Base-by-base conservation (phyloP, 768 basidiomycete species). In the Termitomyces sp. region DNA sequence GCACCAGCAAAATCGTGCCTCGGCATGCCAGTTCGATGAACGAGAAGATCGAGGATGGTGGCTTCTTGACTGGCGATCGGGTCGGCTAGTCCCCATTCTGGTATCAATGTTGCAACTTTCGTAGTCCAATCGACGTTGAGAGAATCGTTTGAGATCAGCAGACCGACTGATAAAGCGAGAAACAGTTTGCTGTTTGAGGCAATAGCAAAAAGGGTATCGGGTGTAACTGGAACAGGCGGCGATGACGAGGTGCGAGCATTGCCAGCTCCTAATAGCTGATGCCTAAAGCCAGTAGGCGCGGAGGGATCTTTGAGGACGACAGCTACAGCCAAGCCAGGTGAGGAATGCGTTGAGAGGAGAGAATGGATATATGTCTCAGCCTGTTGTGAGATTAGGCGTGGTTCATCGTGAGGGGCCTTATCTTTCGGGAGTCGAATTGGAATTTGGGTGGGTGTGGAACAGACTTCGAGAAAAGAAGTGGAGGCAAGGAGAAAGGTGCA, bases 121-220 rank as follows among this genome's bases (percentile, higher is more conserved):
- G 78, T 77, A 7, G 67, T 73, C 79, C 79, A 80, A 2, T 70
- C 68, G 2, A 80, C 65, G 4, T 71, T 67, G 4, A 80, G 63
- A 5, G 76, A 75, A 39, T 70, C 64, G 60, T 81, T 79, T 2
- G 69, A 68, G 22, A 79, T 71, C 16, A 81, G 68, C 0, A 81
- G 68, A 0, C 80, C 79, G 0, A 76, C 72, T 0, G 77, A 75
- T 22, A 75, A 59, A 2, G 79, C 68, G 2, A 77, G 67, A 57
- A 80, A 79, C 1, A 79, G 69, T 64, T 80, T 79, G 72, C 73
- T 76, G 66, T 79, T 78, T 0, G 78, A 79, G 20, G 79, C 79
- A 58, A 81, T 79, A 5, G 76, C 77, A 57, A 79, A 80, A 5
- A 81, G 57, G 1, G 80, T 77, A 60, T 80, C 78, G 0, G 78